Percentiles rank a stretch among this genome's conserved stretches.
Conservation (phyloP, 2,329 filamentous ascomycete species). For the Paraphaeosphaeria sporulosa region DNA sequence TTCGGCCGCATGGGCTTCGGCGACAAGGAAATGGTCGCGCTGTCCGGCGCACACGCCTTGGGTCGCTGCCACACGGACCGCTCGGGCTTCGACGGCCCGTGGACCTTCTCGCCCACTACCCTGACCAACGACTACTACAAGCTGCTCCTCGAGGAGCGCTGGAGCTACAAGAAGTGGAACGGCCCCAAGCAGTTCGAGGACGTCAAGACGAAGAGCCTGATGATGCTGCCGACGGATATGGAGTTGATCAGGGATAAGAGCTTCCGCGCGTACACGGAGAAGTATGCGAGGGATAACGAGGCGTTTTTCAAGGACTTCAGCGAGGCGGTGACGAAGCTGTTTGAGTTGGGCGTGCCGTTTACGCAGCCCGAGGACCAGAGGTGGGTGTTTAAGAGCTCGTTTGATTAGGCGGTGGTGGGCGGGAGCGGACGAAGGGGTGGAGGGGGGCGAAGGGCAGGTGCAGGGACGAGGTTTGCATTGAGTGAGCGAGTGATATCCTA, state of each 20-base stretch:
- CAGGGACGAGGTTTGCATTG: slow-evolving; percentile 23
- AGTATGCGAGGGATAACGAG: slow-evolving; percentile 90
- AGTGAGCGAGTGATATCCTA: slow-evolving; percentile 41
- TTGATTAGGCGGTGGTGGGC: slow-evolving; percentile 37
- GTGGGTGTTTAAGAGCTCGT: slow-evolving; percentile 56
- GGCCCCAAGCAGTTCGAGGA: slow-evolving; percentile 92
- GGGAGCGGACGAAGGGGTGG: too few species aligned
- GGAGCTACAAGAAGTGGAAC: slow-evolving; percentile 96
- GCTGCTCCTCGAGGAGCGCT: slow-evolving; percentile 89
- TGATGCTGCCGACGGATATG: slow-evolving; percentile 97
- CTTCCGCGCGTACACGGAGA: slow-evolving; percentile 81
- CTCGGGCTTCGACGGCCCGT: slow-evolving; percentile 87
- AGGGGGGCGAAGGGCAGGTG: too few species aligned
- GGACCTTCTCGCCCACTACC: slow-evolving; percentile 77
- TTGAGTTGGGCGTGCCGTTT: slow-evolving; percentile 95
- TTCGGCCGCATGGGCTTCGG: slow-evolving; percentile 98
- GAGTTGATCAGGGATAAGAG: slow-evolving; percentile 86
- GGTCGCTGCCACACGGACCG: slow-evolving; percentile 91
- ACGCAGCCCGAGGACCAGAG: slow-evolving; percentile 57
- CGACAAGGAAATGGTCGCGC: slow-evolving; percentile 94
- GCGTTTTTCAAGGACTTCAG: slow-evolving; percentile 94
- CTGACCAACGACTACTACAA: slow-evolving; percentile 96
- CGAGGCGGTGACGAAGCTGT: slow-evolving; percentile 78
- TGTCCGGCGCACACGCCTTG: slow-evolving; percentile 81
- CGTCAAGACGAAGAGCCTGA: slow-evolving; percentile 82